phyloP scores from a whole-genome alignment of 352 stramenopile species.

The Globisporangium acanthophoron region DNA sequence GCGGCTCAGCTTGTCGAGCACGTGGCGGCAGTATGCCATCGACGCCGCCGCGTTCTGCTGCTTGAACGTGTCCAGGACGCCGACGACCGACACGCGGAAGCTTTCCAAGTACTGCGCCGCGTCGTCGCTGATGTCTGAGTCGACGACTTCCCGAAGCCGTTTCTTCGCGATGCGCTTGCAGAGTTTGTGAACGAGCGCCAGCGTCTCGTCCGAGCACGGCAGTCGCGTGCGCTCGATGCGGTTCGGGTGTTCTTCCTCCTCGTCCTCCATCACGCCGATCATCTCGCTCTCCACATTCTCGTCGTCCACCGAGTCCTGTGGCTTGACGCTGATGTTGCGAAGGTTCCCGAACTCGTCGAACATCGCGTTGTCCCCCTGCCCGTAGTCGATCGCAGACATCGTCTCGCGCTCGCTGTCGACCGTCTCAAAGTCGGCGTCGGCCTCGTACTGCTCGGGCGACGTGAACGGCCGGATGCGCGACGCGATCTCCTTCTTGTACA shows the following conservation, averaged over 20 bases:
- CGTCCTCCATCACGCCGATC: conserved; percentile 66
- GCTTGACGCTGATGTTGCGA: conserved; percentile 28
- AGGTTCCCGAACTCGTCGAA: conserved; percentile 80
- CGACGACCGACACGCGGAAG: conserved; percentile 45
- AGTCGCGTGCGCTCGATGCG: conserved; percentile 54
- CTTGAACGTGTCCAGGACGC: conserved; percentile 44
- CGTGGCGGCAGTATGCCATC: conserved; percentile 75
- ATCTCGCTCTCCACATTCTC: conserved; percentile 47
- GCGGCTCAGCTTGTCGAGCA: conserved; percentile 41
- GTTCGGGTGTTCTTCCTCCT: conserved; percentile 22
- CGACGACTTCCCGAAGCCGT: conserved; percentile 62
- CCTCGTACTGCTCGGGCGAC: conserved; percentile 53
- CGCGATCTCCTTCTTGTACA: conserved; percentile 73
- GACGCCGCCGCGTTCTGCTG: conserved; percentile 80
- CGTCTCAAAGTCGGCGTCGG: conserved; percentile 39
- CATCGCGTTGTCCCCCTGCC: conserved; percentile 53
- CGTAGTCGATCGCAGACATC: conserved; percentile 44
- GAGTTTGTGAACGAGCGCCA: conserved; percentile 56
- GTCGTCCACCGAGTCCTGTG: conserved; percentile 19
- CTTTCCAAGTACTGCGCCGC: conserved; percentile 54
- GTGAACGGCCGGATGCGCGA: conserved; percentile 43
- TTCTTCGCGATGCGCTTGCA: conserved; percentile 75
- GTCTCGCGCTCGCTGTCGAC: conserved; percentile 12
- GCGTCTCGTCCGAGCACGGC: conserved; percentile 49
- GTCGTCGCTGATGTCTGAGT: conserved; percentile 59